Evolutionary conservation across 192 early-diverging fungal species (phyloP).

Genomic region (Backusella macrospora): DNA sequence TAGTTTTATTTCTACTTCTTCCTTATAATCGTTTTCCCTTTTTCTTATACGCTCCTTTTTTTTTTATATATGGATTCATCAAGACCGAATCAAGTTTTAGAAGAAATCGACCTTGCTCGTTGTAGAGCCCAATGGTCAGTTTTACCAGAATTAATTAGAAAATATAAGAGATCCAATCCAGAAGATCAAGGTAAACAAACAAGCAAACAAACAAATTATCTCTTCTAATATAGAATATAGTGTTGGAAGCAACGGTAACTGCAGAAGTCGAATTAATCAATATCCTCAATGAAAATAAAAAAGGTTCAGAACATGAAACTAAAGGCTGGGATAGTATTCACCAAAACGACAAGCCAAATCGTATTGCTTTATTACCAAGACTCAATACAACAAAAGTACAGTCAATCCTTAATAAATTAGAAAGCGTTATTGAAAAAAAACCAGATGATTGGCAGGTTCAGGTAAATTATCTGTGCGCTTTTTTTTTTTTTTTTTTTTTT

Average conservation of each 20-base stretch:
- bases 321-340: conserved; percentile 25
- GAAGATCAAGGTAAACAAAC: conserved; percentile 49
- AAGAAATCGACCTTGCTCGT: conserved; percentile 23
- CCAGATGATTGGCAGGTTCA: conserved; percentile 20
- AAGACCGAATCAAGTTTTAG: neutral
- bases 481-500: conserved; percentile 15
- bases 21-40: neutral
- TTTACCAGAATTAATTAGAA: conserved; percentile 51
- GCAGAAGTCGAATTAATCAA: conserved; percentile 20
- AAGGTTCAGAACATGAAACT: neutral
- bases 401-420: neutral
- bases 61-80: conserved; percentile 10
- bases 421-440: conserved; percentile 5
- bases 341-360: conserved; percentile 8
- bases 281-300: conserved; percentile 4
- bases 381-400: conserved; percentile 5
- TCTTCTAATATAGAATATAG: neutral
- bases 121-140: conserved; percentile 35
- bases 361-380: conserved; percentile 4
- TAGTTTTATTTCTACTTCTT: conserved; percentile 1
- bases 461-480: conserved; percentile 6
- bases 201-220: no score
- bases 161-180: conserved; percentile 51
- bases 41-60: neutral
- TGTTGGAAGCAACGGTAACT: conserved; percentile 11